These are phyloP conservation scores for Smallanthus sonchifolius DNA, from an alignment of 129 eudicot genomes.

Conservation along the genomic window DNA sequence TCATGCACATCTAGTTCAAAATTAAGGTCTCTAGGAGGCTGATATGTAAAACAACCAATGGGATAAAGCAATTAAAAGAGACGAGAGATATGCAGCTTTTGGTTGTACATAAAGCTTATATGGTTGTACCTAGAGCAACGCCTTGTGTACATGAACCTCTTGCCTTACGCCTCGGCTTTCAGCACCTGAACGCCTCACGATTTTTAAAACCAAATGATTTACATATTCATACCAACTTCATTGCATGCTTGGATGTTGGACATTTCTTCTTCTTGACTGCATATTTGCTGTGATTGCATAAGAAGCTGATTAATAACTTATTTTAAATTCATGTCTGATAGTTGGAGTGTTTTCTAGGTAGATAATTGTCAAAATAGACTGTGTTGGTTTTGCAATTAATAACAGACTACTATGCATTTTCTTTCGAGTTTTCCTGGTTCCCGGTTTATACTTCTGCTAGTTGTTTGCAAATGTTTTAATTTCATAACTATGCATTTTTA, in stretches of 20 bases:
- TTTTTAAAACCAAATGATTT: neutral
- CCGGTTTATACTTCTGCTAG: neutral
- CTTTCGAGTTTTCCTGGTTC: constrained; percentile 4
- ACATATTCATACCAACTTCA: neutral
- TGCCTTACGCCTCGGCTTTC: too few species aligned
- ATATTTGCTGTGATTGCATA: neutral
- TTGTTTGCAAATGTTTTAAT: constrained; percentile 11
- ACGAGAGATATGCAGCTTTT: too few species aligned
- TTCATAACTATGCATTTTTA: neutral
- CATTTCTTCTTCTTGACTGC: neutral
- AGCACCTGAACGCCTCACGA: too few species aligned
- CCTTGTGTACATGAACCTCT: too few species aligned
- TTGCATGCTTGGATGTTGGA: neutral
- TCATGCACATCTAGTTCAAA: too few species aligned
- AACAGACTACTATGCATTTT: neutral
- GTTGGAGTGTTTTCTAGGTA: neutral
- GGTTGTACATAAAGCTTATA: too few species aligned
- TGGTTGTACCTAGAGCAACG: too few species aligned
- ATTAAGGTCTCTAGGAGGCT: too few species aligned
- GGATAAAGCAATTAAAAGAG: too few species aligned
- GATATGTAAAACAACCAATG: too few species aligned
- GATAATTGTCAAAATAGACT: neutral
- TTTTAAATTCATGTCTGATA: neutral
- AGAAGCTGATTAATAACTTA: neutral
- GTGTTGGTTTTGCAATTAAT: constrained; percentile 1